Base-by-base conservation (phyloP, 2,329 filamentous ascomycete genomes). In the Pseudocercospora vitis region DNA sequence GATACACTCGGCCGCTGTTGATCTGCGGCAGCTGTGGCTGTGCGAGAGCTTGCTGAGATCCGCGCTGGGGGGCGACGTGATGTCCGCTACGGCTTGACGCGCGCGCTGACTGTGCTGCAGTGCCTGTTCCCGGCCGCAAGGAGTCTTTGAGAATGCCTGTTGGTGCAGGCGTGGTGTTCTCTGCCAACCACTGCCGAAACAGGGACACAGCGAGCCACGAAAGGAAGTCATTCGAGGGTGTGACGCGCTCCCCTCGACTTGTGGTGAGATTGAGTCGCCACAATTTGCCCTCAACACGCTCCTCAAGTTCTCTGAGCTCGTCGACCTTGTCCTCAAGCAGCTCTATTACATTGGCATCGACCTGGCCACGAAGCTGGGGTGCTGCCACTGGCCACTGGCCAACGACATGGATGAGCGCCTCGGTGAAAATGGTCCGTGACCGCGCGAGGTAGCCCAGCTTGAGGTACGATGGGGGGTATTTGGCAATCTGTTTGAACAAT, bases 301-400 rank as follows among this genome's bases (percentile, higher is more conserved):
- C 81, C 58, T 95, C 89, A 6, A 85, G 80, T 65, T 96, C 91
- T 59, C 91, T 87, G 14, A 96, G 78, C 70, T 96, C 91, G 63
- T 95, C 90, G 4, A 94, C 90, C 71, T 96, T 96, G 73, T 96
- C 91, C 70, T 96, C 89, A 57, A 96, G 95, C 29, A 96, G 80
- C 62, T 96, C 91, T 7, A 96, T 77, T 0, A 96, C 89, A 0
- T 81, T 71, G 21, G 86, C 82, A 0, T 91, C 88, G 33, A 95
- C 78, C 24, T 86, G 79, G 56, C 82, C 80, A 53, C 89, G 84
- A 29, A 96, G 81, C 63, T 89, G 89, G 21, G 87, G 82, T 63
- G 91, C 83, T 12, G 87, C 90, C 0, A 83, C 78, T 0, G 92
- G 91, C 92, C 92, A 97, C 70, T 95, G 89, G 2, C 92, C 92